Percentiles rank a stretch among this genome's conserved stretches.
phyloP scores from a whole-genome alignment of 345 rosid genomes.

The Conringia planisiliqua region DNA sequence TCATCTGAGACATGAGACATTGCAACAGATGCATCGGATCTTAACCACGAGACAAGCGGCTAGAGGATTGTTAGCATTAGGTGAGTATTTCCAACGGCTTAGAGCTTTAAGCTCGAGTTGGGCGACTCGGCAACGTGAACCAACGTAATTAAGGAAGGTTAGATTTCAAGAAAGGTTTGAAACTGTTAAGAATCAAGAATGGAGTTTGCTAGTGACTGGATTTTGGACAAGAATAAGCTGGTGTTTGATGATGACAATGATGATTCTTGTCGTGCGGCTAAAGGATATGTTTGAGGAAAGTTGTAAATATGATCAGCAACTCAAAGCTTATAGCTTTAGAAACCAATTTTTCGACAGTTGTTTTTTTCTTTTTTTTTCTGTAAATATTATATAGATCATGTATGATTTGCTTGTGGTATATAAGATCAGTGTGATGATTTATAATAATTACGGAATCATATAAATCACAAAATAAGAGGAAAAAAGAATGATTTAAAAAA shows the following conservation, averaged over 20 bases:
- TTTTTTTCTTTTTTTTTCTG: neutral
- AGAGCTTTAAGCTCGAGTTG: conserved; percentile 66
- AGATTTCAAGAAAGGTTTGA: conserved; percentile 1
- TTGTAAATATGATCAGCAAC: conserved; percentile 24
- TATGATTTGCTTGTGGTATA: conserved; percentile 5
- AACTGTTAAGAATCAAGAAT: neutral
- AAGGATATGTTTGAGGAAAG: conserved; percentile 8
- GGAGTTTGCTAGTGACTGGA: neutral
- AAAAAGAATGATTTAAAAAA: neutral
- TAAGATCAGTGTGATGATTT: neutral
- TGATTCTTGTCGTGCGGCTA: neutral
- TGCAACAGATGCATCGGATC: conserved; percentile 75
- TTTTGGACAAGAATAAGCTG: conserved; percentile 1
- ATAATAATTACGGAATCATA: neutral
- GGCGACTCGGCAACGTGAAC: conserved; percentile 56
- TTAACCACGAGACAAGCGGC: conserved; percentile 80
- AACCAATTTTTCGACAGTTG: conserved; percentile 1
- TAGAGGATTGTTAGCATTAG: conserved; percentile 72
- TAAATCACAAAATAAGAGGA: neutral
- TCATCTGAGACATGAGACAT: conserved; percentile 74
- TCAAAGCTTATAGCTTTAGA: conserved; percentile 6
- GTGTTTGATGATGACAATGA: neutral
- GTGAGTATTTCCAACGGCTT: conserved; percentile 79
- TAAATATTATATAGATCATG: neutral
- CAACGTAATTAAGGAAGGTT: conserved; percentile 27